Evolutionary conservation across 306 rosid species (phyloP).

Genomic region (Cucumis melo): DNA sequence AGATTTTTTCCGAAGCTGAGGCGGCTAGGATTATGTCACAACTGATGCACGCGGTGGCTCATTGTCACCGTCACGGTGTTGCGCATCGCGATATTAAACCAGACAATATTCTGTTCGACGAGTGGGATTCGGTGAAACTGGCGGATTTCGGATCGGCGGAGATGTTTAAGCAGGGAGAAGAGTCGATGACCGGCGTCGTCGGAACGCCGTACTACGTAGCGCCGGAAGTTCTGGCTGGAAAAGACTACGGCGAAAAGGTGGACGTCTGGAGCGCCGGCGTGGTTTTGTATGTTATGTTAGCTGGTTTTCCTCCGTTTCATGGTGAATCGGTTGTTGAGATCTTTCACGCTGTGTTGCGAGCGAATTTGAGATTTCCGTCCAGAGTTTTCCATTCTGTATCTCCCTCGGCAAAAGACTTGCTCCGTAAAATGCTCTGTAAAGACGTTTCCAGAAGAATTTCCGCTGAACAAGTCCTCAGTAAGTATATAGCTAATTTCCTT

Average conservation of each 20-base stretch:
- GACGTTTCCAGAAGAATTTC: constrained; percentile 52
- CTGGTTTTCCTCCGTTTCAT: constrained; percentile 45
- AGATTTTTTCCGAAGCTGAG: constrained; percentile 23
- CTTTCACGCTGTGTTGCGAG: constrained; percentile 43
- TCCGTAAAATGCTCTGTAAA: constrained; percentile 46
- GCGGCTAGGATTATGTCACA: constrained; percentile 28
- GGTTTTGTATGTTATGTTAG: constrained; percentile 52
- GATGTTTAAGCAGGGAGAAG: constrained; percentile 22
- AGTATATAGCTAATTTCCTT: not conserved
- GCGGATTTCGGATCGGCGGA: constrained; percentile 66
- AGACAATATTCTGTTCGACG: constrained; percentile 44
- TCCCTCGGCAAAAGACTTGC: constrained; percentile 40
- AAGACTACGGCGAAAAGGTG: constrained; percentile 43
- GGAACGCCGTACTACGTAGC: constrained; percentile 71
- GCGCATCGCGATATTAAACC: constrained; percentile 68
- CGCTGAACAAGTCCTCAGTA: constrained; percentile 53
- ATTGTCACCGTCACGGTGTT: constrained; percentile 53
- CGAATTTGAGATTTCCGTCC: constrained; percentile 45
- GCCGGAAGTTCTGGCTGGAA: constrained; percentile 49
- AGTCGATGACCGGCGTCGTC: constrained; percentile 40
- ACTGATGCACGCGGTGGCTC: constrained; percentile 41
- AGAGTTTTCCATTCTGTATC: constrained; percentile 34
- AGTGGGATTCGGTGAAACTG: constrained; percentile 16
- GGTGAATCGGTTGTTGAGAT: constrained; percentile 51
- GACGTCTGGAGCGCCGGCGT: constrained; percentile 82